Evolutionary conservation across 345 rosid genomes (phyloP).

Genomic region (Boechera retrofracta): DNA sequence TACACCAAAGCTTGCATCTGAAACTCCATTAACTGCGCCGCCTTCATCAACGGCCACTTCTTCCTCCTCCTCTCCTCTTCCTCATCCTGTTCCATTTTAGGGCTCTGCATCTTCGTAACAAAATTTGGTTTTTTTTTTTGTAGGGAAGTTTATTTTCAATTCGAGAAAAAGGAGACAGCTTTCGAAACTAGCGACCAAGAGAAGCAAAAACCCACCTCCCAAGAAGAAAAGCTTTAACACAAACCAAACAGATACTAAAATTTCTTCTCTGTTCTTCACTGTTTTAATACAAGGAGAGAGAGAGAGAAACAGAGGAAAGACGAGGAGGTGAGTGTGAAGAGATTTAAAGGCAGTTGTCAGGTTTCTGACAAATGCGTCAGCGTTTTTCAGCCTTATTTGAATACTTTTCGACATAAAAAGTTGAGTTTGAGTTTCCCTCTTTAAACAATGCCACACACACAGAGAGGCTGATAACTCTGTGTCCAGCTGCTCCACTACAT

Average conservation of each 20-base stretch:
- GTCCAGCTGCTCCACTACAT: slow-evolving; percentile 40
- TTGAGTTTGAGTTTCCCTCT: slow-evolving; percentile 41
- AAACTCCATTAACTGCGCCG: slow-evolving; percentile 60
- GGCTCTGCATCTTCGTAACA: slow-evolving; percentile 27
- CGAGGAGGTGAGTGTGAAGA: slow-evolving; percentile 38
- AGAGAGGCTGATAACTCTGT: slow-evolving; percentile 33
- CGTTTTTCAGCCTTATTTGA: slow-evolving; percentile 43
- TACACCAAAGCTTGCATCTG: slow-evolving; percentile 55
- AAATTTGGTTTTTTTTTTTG: neutral
- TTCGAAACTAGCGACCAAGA: slow-evolving; percentile 24
- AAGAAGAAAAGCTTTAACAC: slow-evolving; percentile 28
- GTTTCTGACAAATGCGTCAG: slow-evolving; percentile 45
- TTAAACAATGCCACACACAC: slow-evolving; percentile 32
- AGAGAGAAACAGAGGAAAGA: slow-evolving; percentile 36
- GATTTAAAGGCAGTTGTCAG: slow-evolving; percentile 46
- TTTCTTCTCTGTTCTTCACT: slow-evolving; percentile 4
- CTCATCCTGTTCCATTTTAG: slow-evolving; percentile 31
- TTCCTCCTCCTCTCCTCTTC: slow-evolving; percentile 28
- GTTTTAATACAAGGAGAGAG: slow-evolving; percentile 28
- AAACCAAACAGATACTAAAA: slow-evolving; percentile 21
- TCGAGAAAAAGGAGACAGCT: slow-evolving; percentile 29
- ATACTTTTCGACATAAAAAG: slow-evolving; percentile 40
- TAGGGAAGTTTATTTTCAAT: neutral
- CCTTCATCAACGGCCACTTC: slow-evolving; percentile 45
- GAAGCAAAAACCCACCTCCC: slow-evolving; percentile 41